These are phyloP conservation scores for Fraxinus floribunda DNA, from an alignment of 305 asterid genomes.

Conservation along the genomic window DNA sequence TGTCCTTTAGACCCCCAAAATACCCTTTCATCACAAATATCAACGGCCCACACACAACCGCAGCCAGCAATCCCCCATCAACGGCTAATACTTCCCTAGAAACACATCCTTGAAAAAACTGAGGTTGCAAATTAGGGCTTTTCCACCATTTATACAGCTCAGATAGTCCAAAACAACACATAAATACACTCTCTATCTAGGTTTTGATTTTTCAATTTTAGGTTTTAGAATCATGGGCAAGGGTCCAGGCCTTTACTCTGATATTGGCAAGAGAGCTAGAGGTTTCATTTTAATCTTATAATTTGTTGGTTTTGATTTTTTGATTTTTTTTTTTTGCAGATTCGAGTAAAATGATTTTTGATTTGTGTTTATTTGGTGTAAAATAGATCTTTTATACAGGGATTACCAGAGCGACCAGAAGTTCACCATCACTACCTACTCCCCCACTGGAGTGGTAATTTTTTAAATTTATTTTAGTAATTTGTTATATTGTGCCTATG, in stretches of 20 bases:
- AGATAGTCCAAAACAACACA: background rate
- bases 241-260: slow-evolving; percentile 52
- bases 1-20: background rate
- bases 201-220: background rate
- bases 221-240: slow-evolving; percentile 31
- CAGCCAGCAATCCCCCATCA: background rate
- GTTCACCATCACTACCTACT: slow-evolving; percentile 47
- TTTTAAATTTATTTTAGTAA: slow-evolving; percentile 3
- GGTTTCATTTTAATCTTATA: slow-evolving; percentile 21
- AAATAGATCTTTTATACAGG: slow-evolving; percentile 44
- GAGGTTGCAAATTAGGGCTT: background rate
- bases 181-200: background rate
- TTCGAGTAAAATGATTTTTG: background rate
- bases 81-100: background rate
- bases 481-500: background rate
- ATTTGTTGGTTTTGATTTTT: background rate
- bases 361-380: slow-evolving; percentile 3
- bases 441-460: slow-evolving; percentile 49
- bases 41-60: background rate
- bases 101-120: background rate
- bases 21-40: background rate
- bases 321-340: background rate
- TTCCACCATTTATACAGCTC: background rate
- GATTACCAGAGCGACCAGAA: slow-evolving; percentile 52
- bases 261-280: slow-evolving; percentile 46